Percentiles rank a stretch among this genome's conserved stretches.
These are phyloP conservation scores for Cardamine resedifolia DNA, from an alignment of 345 rosid species.

Conservation along the genomic window DNA sequence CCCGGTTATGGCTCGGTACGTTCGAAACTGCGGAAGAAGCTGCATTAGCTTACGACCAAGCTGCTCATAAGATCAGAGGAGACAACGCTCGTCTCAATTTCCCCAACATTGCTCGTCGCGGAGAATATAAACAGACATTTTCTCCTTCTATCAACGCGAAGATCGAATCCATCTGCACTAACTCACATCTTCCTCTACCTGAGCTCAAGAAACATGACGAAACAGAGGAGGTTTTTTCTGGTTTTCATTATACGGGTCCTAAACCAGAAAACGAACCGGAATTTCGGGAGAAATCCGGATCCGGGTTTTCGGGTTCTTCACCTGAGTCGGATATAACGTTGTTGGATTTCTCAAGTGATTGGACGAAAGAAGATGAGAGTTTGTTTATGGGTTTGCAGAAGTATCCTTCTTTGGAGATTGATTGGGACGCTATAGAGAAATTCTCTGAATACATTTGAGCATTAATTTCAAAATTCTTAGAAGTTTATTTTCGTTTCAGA, in stretches of 20 bases:
- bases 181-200: slow-evolving; percentile 28
- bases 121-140: slow-evolving; percentile 55
- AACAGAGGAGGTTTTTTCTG: slow-evolving; percentile 23
- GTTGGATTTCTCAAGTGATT: slow-evolving; percentile 35
- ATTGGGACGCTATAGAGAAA: slow-evolving; percentile 65
- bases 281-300: slow-evolving; percentile 6
- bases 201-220: slow-evolving; percentile 44
- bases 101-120: slow-evolving; percentile 48
- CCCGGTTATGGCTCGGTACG: slow-evolving; percentile 97
- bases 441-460: slow-evolving; percentile 39
- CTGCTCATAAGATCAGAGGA: slow-evolving; percentile 81
- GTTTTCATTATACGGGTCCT: slow-evolving; percentile 26
- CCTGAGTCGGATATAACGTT: slow-evolving; percentile 32
- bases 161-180: slow-evolving; percentile 67
- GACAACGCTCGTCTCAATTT: slow-evolving; percentile 85
- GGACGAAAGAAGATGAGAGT: slow-evolving; percentile 40
- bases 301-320: slow-evolving; percentile 30
- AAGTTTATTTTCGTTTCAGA: slow-evolving; percentile 12
- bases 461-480: neutral
- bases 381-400: slow-evolving; percentile 54
- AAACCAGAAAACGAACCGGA: slow-evolving; percentile 26
- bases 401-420: slow-evolving; percentile 79
- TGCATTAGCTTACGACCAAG: slow-evolving; percentile 86
- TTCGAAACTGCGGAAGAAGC: slow-evolving; percentile 88
- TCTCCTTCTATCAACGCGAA: slow-evolving; percentile 79